Evolutionary conservation across 2,329 filamentous ascomycete species (phyloP).

Genomic region (Fusarium sp.): DNA sequence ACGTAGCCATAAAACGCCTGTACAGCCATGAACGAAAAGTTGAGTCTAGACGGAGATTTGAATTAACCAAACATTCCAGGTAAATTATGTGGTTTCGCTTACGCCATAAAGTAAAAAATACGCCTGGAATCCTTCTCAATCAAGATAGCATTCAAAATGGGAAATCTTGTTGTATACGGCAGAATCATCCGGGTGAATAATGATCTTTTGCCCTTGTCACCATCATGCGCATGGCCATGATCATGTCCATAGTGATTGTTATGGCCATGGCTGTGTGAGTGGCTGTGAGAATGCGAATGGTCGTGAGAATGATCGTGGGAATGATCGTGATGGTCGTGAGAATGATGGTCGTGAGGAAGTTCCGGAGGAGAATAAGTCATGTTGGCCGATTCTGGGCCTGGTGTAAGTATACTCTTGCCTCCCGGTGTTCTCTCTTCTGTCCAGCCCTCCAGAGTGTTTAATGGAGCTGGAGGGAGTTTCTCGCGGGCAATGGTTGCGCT

Average conservation of each 20-base stretch:
- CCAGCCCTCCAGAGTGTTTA: conserved; percentile 52
- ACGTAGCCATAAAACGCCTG: conserved; percentile 94
- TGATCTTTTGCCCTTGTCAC: conserved; percentile 65
- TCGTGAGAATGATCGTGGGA: conserved; percentile 38
- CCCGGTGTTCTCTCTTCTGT: conserved; percentile 53
- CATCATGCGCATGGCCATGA: conserved; percentile 47
- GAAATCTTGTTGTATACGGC: conserved; percentile 73
- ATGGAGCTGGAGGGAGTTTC: conserved; percentile 45
- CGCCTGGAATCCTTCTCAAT: conserved; percentile 91
- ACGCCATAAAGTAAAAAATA: conserved; percentile 98
- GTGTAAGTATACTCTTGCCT: conserved; percentile 52
- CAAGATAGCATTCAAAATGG: conserved; percentile 85
- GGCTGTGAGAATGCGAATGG: conserved; percentile 41
- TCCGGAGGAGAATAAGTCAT: conserved; percentile 44
- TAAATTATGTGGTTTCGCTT: conserved; percentile 46
- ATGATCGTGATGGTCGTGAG: conserved; percentile 41
- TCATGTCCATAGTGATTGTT: conserved; percentile 28
- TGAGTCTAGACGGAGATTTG: conserved; percentile 67
- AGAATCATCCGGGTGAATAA: conserved; percentile 77
- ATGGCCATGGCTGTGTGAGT: conserved; percentile 35
- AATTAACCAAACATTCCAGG: conserved; percentile 27
- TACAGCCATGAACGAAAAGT: conserved; percentile 93
- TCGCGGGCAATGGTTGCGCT: conserved; percentile 43
- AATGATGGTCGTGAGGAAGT: conserved; percentile 44
- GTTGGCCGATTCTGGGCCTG: conserved; percentile 41